Conservation (phyloP, 2,329 filamentous ascomycete genomes). For the Colletotrichum tofieldiae region DNA sequence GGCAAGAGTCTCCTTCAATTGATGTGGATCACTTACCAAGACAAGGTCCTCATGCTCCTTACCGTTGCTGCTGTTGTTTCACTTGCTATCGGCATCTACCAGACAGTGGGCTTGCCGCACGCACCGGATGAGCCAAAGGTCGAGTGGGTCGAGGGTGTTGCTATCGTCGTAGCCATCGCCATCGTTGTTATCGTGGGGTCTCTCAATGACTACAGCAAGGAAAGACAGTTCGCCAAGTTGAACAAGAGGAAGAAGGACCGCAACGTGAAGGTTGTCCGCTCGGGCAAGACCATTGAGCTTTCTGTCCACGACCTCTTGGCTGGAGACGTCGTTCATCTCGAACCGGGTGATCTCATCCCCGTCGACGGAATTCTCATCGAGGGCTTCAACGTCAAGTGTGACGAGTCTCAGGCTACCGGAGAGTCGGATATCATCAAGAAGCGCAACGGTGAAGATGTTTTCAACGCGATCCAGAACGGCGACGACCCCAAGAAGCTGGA, state of each 20-base stretch:
- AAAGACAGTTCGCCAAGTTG: conserved; percentile 83
- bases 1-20: conserved; percentile 80
- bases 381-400: conserved; percentile 82
- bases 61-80: conserved; percentile 81
- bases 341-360: conserved; percentile 82
- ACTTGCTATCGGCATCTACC: conserved; percentile 81
- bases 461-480: conserved; percentile 76
- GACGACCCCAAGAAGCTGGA: conserved; percentile 81
- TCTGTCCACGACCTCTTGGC: conserved; percentile 79
- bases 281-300: conserved; percentile 78
- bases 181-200: conserved; percentile 85
- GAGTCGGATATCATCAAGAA: conserved; percentile 85
- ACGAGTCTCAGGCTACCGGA: conserved; percentile 85
- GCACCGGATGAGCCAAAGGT: conserved; percentile 54
- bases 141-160: conserved; percentile 83
- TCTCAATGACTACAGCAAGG: conserved; percentile 85
- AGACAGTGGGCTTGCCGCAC: conserved; percentile 77
- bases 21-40: conserved; percentile 88
- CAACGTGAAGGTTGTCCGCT: conserved; percentile 79
- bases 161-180: conserved; percentile 84
- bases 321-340: conserved; percentile 81
- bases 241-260: conserved; percentile 87
- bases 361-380: conserved; percentile 82
- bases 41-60: conserved; percentile 83
- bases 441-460: conserved; percentile 77